Percentiles rank a stretch among this genome's conserved stretches.
phyloP scores from a whole-genome alignment of 345 rosid genomes.

The Capsella bursapastoris region DNA sequence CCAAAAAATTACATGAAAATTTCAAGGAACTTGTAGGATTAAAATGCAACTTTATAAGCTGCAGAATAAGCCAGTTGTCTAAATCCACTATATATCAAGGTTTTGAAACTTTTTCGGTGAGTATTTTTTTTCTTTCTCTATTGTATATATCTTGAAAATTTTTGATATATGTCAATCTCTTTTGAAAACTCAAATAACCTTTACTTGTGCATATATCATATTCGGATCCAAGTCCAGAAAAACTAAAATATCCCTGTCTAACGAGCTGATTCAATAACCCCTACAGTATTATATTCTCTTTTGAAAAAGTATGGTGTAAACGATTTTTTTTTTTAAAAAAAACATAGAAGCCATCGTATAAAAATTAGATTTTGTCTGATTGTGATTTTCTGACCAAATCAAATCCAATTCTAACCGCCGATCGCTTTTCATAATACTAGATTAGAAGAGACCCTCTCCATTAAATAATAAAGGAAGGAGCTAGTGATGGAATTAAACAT shows the following conservation, averaged over 20 bases:
- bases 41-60: neutral
- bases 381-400: constrained; percentile 35
- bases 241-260: neutral
- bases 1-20: constrained; percentile 6
- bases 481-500: neutral
- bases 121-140: neutral
- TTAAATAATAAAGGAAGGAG: constrained; percentile 1
- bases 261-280: neutral
- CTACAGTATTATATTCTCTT: neutral
- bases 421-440: constrained; percentile 18
- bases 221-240: neutral
- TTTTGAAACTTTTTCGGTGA: neutral
- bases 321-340: neutral
- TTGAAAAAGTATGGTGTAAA: constrained; percentile 8
- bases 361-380: neutral
- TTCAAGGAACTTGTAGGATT: neutral
- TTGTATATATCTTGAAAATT: neutral
- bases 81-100: neutral
- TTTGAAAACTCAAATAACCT: neutral
- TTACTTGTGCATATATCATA: neutral
- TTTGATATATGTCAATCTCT: too few species aligned
- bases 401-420: constrained; percentile 28
- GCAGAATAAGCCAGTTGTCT: neutral
- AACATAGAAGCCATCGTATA: neutral
- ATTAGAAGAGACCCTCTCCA: constrained; percentile 2